Percentiles rank a stretch among this genome's conserved stretches.
These are phyloP conservation scores for Magnaporthiopsis rhizophila DNA, from an alignment of 2,329 filamentous ascomycete genomes.

Conservation along the genomic window DNA sequence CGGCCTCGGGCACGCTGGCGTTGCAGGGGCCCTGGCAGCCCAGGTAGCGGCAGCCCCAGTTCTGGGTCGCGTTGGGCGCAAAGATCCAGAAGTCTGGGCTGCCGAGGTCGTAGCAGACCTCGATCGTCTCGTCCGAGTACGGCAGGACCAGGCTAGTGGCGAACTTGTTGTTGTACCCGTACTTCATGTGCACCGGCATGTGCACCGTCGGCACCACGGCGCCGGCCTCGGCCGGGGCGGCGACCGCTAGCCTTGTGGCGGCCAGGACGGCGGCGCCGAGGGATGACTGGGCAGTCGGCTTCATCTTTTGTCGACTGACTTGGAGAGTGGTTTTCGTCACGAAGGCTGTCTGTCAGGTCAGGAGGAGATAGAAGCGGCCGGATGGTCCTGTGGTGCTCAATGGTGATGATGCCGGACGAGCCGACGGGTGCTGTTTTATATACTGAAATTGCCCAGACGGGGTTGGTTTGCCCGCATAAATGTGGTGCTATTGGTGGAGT, in stretches of 20 bases:
- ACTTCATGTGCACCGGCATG: slow-evolving; percentile 3
- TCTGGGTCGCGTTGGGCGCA: neutral
- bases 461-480: too few relatives aligned
- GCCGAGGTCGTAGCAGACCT: slow-evolving; percentile 4
- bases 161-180: neutral
- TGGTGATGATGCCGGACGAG: too few relatives aligned
- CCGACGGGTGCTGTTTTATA: too few relatives aligned
- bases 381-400: too few relatives aligned
- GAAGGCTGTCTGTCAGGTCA: too few relatives aligned
- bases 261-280: neutral
- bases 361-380: neutral
- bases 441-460: too few relatives aligned
- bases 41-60: slow-evolving; percentile 5
- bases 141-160: slow-evolving; percentile 2
- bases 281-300: neutral
- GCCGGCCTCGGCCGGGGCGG: neutral
- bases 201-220: neutral
- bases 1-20: neutral
- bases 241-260: neutral
- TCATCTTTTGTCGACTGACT: neutral
- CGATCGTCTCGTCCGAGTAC: neutral
- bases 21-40: slow-evolving; percentile 4
- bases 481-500: too few relatives aligned
- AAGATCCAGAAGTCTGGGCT: slow-evolving; percentile 4
- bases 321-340: neutral